Evolutionary conservation across 164 flowering plant species (phyloP).

Genomic region (Liquidambar formosana): DNA sequence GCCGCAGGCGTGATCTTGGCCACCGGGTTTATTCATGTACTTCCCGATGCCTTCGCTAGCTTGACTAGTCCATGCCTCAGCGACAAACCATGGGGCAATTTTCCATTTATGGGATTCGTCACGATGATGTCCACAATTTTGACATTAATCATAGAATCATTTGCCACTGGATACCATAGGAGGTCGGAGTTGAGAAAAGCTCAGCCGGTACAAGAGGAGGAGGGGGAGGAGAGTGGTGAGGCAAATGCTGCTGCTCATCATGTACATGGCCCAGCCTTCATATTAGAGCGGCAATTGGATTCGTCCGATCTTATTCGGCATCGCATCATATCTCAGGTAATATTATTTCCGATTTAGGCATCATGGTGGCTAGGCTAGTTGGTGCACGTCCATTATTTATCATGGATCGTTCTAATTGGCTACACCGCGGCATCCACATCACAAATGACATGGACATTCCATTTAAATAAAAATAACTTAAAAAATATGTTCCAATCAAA

Average conservation of each 20-base stretch:
- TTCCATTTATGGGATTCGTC: slow-evolving; percentile 32
- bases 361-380: no score
- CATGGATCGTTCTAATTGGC: no score
- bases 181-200: slow-evolving; percentile 12
- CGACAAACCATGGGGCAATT: slow-evolving; percentile 21
- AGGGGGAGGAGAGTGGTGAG: not conserved
- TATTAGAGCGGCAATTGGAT: no score
- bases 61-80: not conserved
- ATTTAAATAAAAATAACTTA: no score
- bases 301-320: no score
- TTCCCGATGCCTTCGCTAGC: not conserved
- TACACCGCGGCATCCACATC: no score
- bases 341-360: no score
- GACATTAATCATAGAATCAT: slow-evolving; percentile 33
- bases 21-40: not conserved
- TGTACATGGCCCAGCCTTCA: not conserved
- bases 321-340: no score
- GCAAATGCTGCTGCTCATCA: not conserved
- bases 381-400: no score
- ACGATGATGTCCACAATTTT: slow-evolving; percentile 38
- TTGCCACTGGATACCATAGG: slow-evolving; percentile 28
- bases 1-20: slow-evolving; percentile 2
- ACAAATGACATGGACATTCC: no score
- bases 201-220: not conserved
- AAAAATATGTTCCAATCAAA: no score